phyloP scores from a whole-genome alignment of 345 rosid species.

The Kernera saxatilis region DNA sequence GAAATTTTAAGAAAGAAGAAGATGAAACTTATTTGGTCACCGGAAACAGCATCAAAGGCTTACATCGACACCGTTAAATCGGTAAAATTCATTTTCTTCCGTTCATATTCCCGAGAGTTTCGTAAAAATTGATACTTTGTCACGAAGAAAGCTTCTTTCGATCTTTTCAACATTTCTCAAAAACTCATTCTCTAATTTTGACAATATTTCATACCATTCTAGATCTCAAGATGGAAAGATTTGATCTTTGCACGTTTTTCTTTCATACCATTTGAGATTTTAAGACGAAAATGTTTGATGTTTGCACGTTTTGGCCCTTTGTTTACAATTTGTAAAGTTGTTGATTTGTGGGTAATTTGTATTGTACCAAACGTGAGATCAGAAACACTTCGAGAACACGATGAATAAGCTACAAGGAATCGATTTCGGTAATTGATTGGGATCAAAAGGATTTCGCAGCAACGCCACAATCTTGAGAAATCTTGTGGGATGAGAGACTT shows the following conservation, averaged over 20 bases:
- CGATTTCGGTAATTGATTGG: conserved; percentile 82
- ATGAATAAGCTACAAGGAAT: conserved; percentile 47
- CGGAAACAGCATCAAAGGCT: conserved; percentile 79
- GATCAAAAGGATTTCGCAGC: conserved; percentile 46
- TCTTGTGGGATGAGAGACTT: too few species aligned
- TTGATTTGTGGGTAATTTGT: conserved; percentile 28
- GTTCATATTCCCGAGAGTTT: not conserved
- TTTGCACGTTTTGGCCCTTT: not conserved
- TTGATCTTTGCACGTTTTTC: not conserved
- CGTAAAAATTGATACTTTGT: not conserved
- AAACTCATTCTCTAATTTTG: not conserved
- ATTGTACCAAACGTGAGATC: conserved; percentile 65
- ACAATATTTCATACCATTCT: not conserved
- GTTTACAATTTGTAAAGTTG: not conserved
- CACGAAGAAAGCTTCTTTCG: not conserved
- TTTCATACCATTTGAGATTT: not conserved
- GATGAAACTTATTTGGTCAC: conserved; percentile 94
- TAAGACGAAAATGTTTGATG: not conserved
- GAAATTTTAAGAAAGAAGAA: conserved; percentile 5
- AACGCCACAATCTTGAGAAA: too few species aligned
- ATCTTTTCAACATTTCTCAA: not conserved
- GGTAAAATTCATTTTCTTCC: conserved; percentile 35
- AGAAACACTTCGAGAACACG: conserved; percentile 37
- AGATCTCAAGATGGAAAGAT: not conserved
- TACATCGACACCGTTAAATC: conserved; percentile 79